These are phyloP conservation scores for Boechera stricta DNA, from an alignment of 345 rosid species.

Conservation along the genomic window DNA sequence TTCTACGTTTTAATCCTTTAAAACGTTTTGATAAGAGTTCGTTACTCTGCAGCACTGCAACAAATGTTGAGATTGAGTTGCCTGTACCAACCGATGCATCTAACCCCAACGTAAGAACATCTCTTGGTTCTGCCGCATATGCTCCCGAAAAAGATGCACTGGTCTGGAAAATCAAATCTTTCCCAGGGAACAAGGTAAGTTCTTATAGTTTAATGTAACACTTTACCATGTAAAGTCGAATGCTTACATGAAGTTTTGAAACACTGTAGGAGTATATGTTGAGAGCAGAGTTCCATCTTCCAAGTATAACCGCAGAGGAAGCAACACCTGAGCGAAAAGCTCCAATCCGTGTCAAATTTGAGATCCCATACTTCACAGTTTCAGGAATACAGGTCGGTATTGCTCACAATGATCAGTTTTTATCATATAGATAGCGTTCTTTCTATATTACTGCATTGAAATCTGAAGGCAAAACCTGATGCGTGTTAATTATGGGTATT, in stretches of 20 bases:
- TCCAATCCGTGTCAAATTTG: constrained; percentile 91
- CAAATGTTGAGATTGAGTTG: constrained; percentile 76
- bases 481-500: constrained; percentile 27
- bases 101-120: constrained; percentile 70
- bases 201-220: not conserved
- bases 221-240: constrained; percentile 2
- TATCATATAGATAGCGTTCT: not conserved
- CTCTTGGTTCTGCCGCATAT: constrained; percentile 77
- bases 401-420: not conserved
- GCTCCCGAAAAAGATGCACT: constrained; percentile 83
- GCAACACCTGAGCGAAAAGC: constrained; percentile 82
- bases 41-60: constrained; percentile 61
- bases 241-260: constrained; percentile 18
- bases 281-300: constrained; percentile 91
- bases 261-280: constrained; percentile 71
- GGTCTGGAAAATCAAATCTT: constrained; percentile 80
- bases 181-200: constrained; percentile 70
- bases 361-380: constrained; percentile 93
- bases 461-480: constrained; percentile 20
- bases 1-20: not conserved
- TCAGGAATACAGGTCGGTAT: constrained; percentile 80
- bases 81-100: constrained; percentile 79
- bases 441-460: not conserved
- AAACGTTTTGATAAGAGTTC: constrained; percentile 6
- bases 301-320: constrained; percentile 88